Conservation (phyloP, 1,284 basidiomycete species). For the Amylostereum areolatum region DNA sequence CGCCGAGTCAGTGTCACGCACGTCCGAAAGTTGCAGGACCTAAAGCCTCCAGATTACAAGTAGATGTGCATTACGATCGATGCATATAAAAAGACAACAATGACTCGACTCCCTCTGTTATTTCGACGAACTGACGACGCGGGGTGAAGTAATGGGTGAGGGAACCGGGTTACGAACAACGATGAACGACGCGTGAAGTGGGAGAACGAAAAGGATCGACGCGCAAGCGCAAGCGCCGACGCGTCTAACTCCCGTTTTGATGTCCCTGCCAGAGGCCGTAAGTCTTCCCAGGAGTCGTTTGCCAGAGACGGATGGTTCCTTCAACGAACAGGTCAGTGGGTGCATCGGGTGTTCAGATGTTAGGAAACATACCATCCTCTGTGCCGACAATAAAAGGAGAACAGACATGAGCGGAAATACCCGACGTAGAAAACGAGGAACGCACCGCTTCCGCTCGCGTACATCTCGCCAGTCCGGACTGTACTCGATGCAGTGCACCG, state of each 20-base stretch:
- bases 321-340: constrained; percentile 3
- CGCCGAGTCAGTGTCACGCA: too few species aligned
- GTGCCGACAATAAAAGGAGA: constrained; percentile 9
- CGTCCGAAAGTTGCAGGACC: too few species aligned
- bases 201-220: too few species aligned
- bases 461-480: constrained; percentile 98
- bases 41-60: too few species aligned
- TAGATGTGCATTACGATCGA: too few species aligned
- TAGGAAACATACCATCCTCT: constrained; percentile 64
- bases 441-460: constrained; percentile 91
- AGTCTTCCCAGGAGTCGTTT: constrained; percentile 87
- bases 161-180: too few species aligned
- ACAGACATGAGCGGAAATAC: constrained; percentile 12
- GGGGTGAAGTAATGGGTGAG: too few species aligned
- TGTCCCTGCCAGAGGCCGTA: constrained; percentile 91
- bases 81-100: too few species aligned
- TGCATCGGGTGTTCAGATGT: neutral
- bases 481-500: constrained; percentile 91
- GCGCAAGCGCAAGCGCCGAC: too few species aligned
- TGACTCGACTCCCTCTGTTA: too few species aligned
- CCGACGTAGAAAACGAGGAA: constrained; percentile 16
- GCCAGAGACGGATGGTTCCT: constrained; percentile 95
- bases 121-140: too few species aligned
- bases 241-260: constrained; percentile 40
- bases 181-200: too few species aligned